These are phyloP conservation scores for Diplocarpon mali DNA, from an alignment of 2,329 filamentous ascomycete species.

Conservation along the genomic window DNA sequence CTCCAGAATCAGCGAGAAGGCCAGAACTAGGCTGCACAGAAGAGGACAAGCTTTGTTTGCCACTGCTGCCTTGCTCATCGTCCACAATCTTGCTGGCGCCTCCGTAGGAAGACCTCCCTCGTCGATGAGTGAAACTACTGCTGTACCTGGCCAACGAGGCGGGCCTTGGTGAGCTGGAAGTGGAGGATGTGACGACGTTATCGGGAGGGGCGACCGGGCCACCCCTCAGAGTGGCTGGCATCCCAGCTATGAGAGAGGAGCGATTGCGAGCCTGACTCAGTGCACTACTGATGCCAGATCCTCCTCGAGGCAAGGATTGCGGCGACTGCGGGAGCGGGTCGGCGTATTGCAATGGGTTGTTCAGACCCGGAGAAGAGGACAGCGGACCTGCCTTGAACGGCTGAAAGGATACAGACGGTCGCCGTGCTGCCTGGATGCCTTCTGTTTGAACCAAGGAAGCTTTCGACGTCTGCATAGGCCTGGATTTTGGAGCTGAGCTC, in stretches of 20 bases:
- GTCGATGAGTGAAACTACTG: slow-evolving; percentile 85
- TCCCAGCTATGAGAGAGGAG: slow-evolving; percentile 62
- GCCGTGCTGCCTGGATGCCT: slow-evolving; percentile 42
- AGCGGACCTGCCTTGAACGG: slow-evolving; percentile 94
- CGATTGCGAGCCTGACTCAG: slow-evolving; percentile 52
- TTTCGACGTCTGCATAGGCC: slow-evolving; percentile 24
- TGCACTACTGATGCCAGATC: slow-evolving; percentile 34
- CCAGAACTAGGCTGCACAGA: slow-evolving; percentile 66
- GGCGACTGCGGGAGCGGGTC: slow-evolving; percentile 40
- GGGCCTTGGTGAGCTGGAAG: slow-evolving; percentile 68
- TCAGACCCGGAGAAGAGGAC: slow-evolving; percentile 67
- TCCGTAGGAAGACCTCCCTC: slow-evolving; percentile 65
- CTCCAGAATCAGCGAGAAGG: slow-evolving; percentile 59
- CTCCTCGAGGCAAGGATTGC: slow-evolving; percentile 38
- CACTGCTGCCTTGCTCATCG: slow-evolving; percentile 69
- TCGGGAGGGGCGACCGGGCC: slow-evolving; percentile 48
- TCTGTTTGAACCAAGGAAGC: slow-evolving; percentile 36
- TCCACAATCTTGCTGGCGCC: slow-evolving; percentile 54
- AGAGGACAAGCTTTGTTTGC: slow-evolving; percentile 64
- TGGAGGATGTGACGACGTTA: slow-evolving; percentile 50
- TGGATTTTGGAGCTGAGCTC: slow-evolving; percentile 34
- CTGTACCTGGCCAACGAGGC: slow-evolving; percentile 74
- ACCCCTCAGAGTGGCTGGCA: slow-evolving; percentile 61
- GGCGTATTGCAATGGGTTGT: slow-evolving; percentile 16
- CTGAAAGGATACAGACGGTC: slow-evolving; percentile 81